Evolutionary conservation across 768 basidiomycete species (phyloP).

Genomic region (Pluteus cervinus): DNA sequence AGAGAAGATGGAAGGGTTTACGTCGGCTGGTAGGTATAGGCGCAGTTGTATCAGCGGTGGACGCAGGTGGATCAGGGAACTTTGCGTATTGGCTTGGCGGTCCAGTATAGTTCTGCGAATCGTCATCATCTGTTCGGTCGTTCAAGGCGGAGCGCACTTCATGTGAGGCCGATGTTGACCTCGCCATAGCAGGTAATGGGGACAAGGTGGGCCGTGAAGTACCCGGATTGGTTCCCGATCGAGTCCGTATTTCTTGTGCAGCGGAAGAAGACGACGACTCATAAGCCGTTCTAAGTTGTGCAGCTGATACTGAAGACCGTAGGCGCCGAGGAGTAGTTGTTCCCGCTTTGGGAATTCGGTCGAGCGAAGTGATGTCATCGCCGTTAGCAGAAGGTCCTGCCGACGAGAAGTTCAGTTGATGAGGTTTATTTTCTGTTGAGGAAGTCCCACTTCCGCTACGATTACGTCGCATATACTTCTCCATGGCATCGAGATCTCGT

Average conservation of each 20-base stretch:
- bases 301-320: constrained; percentile 73
- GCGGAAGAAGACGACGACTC: constrained; percentile 25
- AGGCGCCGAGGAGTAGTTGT: constrained; percentile 56
- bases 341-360: constrained; percentile 40
- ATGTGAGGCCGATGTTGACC: constrained; percentile 55
- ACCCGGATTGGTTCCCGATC: constrained; percentile 65
- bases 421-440: constrained; percentile 64
- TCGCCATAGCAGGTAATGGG: constrained; percentile 40
- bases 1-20: constrained; percentile 63
- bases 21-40: constrained; percentile 52
- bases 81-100: constrained; percentile 66
- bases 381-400: constrained; percentile 46
- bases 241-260: constrained; percentile 44
- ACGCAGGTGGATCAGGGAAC: constrained; percentile 61
- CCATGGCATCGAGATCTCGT: constrained; percentile 82
- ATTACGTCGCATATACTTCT: constrained; percentile 77
- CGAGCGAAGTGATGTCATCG: constrained; percentile 47
- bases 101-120: constrained; percentile 49
- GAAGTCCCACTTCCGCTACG: constrained; percentile 76
- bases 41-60: constrained; percentile 39
- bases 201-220: constrained; percentile 34
- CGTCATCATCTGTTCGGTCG: constrained; percentile 34
- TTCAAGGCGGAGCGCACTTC: constrained; percentile 33
- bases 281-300: constrained; percentile 59
- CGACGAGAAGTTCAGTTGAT: constrained; percentile 44